Conservation (phyloP, 1,284 basidiomycete genomes). For the Ustilago curta region DNA sequence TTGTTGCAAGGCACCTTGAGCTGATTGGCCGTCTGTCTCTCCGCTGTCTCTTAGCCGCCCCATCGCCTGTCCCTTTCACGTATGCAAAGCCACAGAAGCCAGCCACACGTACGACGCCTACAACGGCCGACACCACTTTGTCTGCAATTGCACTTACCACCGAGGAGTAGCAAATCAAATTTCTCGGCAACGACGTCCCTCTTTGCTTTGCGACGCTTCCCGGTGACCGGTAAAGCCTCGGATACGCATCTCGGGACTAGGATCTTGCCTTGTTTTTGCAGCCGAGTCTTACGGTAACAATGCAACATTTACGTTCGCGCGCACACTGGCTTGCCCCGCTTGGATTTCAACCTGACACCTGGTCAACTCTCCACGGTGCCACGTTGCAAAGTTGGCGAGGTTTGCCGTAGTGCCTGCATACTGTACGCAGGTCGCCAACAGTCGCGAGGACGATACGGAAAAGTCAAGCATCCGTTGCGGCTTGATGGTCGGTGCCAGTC, state of each 20-base stretch:
- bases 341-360: background rate
- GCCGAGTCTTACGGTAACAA: background rate
- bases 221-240: conserved; percentile 2
- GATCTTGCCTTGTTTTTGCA: background rate
- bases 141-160: no score
- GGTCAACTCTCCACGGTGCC: background rate
- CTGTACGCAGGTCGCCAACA: background rate
- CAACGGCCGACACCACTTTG: background rate
- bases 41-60: background rate
- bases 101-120: background rate
- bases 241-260: background rate
- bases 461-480: background rate
- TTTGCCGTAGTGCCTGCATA: background rate
- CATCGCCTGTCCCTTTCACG: background rate
- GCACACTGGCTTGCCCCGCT: background rate
- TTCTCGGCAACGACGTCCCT: background rate
- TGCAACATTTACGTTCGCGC: conserved; percentile 1
- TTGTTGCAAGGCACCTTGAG: background rate
- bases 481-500: background rate
- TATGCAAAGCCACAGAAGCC: background rate
- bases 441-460: background rate
- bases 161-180: background rate
- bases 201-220: background rate
- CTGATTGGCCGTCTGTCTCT: background rate
- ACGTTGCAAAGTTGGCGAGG: background rate